These are phyloP conservation scores for Theileria orientalis DNA, from an alignment of 169 alveolate genomes.

Conservation along the genomic window DNA sequence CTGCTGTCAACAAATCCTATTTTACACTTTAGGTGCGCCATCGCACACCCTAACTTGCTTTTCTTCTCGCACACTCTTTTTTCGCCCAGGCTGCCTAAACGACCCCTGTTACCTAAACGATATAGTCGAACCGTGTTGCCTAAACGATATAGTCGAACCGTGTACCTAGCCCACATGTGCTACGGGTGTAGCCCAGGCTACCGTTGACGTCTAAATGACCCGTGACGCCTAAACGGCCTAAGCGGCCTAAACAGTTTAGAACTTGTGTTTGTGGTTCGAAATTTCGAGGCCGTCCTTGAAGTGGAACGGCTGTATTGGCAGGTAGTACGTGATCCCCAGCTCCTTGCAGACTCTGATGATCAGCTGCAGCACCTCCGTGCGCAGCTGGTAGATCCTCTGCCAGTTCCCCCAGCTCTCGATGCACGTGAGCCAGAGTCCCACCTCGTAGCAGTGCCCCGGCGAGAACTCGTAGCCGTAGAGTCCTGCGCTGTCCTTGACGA, in stretches of 20 bases:
- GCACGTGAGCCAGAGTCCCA: conserved; percentile 76
- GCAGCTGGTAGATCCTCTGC: conserved; percentile 72
- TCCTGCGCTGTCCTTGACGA: conserved; percentile 72
- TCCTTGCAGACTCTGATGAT: conserved; percentile 65
- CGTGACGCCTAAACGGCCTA: too few relatives aligned
- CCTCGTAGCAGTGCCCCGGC: conserved; percentile 80
- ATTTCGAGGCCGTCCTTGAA: conserved; percentile 68
- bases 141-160: neutral
- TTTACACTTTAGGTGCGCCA: too few relatives aligned
- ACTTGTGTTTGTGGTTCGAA: neutral
- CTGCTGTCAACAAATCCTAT: too few relatives aligned
- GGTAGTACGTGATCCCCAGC: conserved; percentile 60
- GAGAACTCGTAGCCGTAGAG: conserved; percentile 70
- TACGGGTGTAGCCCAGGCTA: too few relatives aligned
- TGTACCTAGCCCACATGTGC: too few relatives aligned
- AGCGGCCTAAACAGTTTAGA: too few relatives aligned
- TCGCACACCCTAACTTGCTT: too few relatives aligned
- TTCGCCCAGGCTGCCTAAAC: too few relatives aligned
- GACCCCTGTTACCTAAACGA: too few relatives aligned
- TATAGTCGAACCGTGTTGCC: neutral
- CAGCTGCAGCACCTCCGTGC: conserved; percentile 71
- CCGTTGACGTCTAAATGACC: too few relatives aligned
- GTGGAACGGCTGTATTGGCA: conserved; percentile 72
- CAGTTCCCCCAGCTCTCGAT: conserved; percentile 81
- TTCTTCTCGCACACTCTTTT: too few relatives aligned